Evolutionary conservation across 768 basidiomycete species (phyloP).

Genomic region (Fomitopsis pulvina): DNA sequence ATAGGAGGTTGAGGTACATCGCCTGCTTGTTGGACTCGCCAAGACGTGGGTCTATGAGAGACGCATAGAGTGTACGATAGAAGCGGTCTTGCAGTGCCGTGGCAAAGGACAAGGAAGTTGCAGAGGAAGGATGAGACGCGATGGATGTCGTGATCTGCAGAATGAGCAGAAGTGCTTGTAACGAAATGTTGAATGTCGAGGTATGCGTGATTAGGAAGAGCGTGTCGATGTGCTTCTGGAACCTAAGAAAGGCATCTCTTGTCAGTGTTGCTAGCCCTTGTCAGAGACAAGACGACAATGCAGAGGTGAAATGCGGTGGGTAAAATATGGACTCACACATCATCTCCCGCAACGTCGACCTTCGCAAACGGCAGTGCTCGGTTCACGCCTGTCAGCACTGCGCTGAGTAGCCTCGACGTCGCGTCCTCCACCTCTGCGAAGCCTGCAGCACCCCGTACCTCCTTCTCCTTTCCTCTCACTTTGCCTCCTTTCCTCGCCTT

Average conservation of each 20-base stretch:
- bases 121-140: conserved; percentile 24
- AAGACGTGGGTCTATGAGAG: conserved; percentile 77
- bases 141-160: conserved; percentile 71
- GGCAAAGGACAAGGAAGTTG: conserved; percentile 34
- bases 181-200: conserved; percentile 94
- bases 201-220: conserved; percentile 93
- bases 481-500: conserved; percentile 26
- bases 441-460: conserved; percentile 53
- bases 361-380: conserved; percentile 92
- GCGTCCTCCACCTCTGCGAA: conserved; percentile 73
- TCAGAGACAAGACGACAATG: background rate
- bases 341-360: conserved; percentile 48
- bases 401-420: conserved; percentile 79
- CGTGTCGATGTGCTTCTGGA: conserved; percentile 84
- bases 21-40: conserved; percentile 86
- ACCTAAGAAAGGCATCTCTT: conserved; percentile 38
- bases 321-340: conserved; percentile 40
- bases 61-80: conserved; percentile 85
- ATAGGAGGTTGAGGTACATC: conserved; percentile 92
- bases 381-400: conserved; percentile 90
- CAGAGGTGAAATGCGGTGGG: background rate
- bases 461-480: conserved; percentile 30
- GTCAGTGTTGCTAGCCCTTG: background rate
- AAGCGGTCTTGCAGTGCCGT: conserved; percentile 57
- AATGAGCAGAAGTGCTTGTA: conserved; percentile 86